Evolutionary conservation across 192 early-diverging fungal species (phyloP), one percentile per base, ranked within the genome.

Genomic region (Blastocladiella britannica): DNA sequence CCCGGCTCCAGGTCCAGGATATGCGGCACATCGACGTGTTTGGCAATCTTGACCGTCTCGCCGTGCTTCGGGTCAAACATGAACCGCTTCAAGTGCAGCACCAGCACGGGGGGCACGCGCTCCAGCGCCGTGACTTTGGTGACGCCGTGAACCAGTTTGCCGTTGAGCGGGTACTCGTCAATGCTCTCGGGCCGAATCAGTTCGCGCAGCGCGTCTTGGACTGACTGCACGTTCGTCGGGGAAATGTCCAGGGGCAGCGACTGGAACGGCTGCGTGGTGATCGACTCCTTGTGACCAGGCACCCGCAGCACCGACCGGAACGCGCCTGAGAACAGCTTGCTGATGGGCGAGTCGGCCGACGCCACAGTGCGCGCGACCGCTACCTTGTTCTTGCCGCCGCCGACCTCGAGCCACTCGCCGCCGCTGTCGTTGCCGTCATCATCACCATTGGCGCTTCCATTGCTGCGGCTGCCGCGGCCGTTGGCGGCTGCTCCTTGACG

Each of bases 31-130:
- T 69, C 66, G 30, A 99, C 80, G 55, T 81, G 81, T 65, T 96
- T 95, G 52, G 74, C 74, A 23, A 93, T 59, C 72, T 99, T 99
- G 61, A 83, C 80, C 6, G 82, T 81, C 29, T 80, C 81, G 24
- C 82, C 83, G 30, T 73, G 63, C 56, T 76, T 71, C 58, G 77
- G 75, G 66, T 90, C 68, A 52, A 70, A 97, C 23, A 85, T 78
- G 68, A 97, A 95, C 12, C 92, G 82, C 66, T 97, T 99, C 47
- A 99, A 65, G 57, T 95, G 89, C 20, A 99, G 74, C 25, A 97
- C 83, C 24, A 99, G 72, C 5, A 99, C 80, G 2, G 90, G 85
- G 6, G 95, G 95, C 26, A 89, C 69, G 1, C 58, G 65, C 52
- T 95, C 92, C 18, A 99, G 65, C 51, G 78, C 75, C 25, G 73